Percentiles rank a stretch among this genome's conserved stretches.
These are phyloP conservation scores for Eucalyptus marginata DNA, from an alignment of 345 rosid species.

Conservation along the genomic window DNA sequence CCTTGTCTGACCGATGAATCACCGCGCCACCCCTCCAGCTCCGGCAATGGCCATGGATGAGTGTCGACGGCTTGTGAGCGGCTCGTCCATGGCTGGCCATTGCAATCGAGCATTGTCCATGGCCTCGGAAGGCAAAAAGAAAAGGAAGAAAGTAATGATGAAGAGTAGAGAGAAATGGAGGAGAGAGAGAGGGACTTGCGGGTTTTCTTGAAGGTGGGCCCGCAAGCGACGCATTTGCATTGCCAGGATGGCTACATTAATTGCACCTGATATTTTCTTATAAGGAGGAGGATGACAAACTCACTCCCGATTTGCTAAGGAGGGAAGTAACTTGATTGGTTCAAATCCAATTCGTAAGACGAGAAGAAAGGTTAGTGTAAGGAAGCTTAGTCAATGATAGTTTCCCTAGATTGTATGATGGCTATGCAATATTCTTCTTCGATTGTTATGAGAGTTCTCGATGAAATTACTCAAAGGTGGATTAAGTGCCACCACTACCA, in stretches of 20 bases:
- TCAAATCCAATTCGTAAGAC: not conserved
- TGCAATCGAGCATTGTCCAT: too few species aligned
- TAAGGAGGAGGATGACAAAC: not conserved
- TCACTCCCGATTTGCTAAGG: not conserved
- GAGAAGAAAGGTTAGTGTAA: not conserved
- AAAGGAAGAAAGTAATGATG: too few species aligned
- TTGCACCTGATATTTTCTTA: not conserved
- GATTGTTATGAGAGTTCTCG: not conserved
- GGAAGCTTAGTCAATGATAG: not conserved
- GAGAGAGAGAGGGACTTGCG: too few species aligned
- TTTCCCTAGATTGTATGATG: not conserved
- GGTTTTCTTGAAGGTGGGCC: too few species aligned
- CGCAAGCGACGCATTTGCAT: too few species aligned
- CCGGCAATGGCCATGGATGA: not conserved
- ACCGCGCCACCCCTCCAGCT: not conserved
- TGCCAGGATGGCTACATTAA: too few species aligned
- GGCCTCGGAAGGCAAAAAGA: too few species aligned
- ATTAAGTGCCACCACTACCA: not conserved
- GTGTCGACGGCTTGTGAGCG: too few species aligned
- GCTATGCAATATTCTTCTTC: not conserved
- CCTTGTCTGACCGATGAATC: too few species aligned
- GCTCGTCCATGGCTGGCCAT: too few species aligned
- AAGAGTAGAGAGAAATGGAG: too few species aligned
- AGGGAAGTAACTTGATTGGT: not conserved
- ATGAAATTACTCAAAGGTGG: not conserved